These are phyloP conservation scores for Pseudogymnoascus pannorum DNA, from an alignment of 2,329 filamentous ascomycete species.

Conservation along the genomic window DNA sequence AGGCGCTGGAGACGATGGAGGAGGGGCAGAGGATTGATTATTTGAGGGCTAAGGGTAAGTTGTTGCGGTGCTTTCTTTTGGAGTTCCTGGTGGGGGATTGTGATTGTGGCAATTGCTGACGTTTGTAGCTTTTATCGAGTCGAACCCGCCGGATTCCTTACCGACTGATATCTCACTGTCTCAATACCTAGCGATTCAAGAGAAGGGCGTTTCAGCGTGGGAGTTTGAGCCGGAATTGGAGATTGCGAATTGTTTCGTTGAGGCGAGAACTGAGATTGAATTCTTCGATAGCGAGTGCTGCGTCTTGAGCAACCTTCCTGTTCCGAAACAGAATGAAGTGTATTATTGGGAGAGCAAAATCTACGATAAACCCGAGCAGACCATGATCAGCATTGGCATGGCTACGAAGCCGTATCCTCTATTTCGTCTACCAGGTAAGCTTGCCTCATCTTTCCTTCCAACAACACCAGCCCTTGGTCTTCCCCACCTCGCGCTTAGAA, in stretches of 20 bases:
- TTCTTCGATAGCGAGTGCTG: conserved; percentile 98
- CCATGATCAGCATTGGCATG: conserved; percentile 83
- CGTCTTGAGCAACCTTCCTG: conserved; percentile 81
- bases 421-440: conserved; percentile 83
- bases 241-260: conserved; percentile 98
- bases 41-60: conserved; percentile 82
- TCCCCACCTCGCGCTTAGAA: not conserved
- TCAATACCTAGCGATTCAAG: conserved; percentile 95
- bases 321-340: conserved; percentile 97
- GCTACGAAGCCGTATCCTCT: conserved; percentile 95
- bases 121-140: conserved; percentile 74
- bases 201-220: conserved; percentile 99
- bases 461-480: not conserved
- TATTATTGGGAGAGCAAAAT: conserved; percentile 99
- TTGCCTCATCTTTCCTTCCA: not conserved
- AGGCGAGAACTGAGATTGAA: conserved; percentile 92
- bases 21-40: conserved; percentile 88
- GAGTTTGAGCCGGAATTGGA: conserved; percentile 99
- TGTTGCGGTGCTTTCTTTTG: conserved; percentile 1
- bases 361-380: conserved; percentile 90
- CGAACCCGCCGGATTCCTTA: conserved; percentile 88
- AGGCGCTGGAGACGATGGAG: conserved; percentile 92
- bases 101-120: not conserved
- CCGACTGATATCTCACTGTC: conserved; percentile 97
- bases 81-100: not conserved